These are phyloP conservation scores for Gossypium raimondii DNA, from an alignment of 345 rosid genomes.

Conservation along the genomic window DNA sequence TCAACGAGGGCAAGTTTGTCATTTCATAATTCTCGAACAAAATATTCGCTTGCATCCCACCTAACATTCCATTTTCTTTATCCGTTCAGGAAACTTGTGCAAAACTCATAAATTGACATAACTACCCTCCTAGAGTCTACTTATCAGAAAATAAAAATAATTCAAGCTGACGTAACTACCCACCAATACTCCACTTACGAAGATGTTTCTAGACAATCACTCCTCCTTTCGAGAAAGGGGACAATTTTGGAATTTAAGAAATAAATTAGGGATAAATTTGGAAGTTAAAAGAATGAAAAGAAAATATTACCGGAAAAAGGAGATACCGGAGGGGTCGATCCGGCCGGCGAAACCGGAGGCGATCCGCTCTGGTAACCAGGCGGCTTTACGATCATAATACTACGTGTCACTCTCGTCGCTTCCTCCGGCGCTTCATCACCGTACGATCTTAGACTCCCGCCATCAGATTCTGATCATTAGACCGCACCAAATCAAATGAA, in stretches of 20 bases:
- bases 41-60: background rate
- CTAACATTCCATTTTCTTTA: conserved; percentile 13
- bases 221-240: conserved; percentile 10
- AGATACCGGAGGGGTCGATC: conserved; percentile 76
- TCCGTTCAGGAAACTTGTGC: background rate
- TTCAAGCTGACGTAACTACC: background rate
- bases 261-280: conserved; percentile 3
- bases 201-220: background rate
- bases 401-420: conserved; percentile 59
- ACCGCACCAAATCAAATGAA: background rate
- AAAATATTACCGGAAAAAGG: conserved; percentile 69
- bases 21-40: background rate
- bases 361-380: conserved; percentile 74
- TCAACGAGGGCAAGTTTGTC: conserved; percentile 21
- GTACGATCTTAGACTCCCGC: conserved; percentile 51
- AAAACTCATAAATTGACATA: conserved; percentile 18
- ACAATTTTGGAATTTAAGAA: background rate
- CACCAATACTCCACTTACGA: background rate
- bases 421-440: conserved; percentile 42
- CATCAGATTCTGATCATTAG: conserved; percentile 48
- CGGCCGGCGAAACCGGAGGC: conserved; percentile 84
- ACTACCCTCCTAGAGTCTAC: conserved; percentile 22
- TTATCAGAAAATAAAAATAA: background rate
- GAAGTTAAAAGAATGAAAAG: background rate
- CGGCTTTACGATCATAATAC: conserved; percentile 86